Evolutionary conservation across 306 rosid genomes (phyloP), one percentile per base, ranked within the genome.

Genomic region (Quillaja saponaria): DNA sequence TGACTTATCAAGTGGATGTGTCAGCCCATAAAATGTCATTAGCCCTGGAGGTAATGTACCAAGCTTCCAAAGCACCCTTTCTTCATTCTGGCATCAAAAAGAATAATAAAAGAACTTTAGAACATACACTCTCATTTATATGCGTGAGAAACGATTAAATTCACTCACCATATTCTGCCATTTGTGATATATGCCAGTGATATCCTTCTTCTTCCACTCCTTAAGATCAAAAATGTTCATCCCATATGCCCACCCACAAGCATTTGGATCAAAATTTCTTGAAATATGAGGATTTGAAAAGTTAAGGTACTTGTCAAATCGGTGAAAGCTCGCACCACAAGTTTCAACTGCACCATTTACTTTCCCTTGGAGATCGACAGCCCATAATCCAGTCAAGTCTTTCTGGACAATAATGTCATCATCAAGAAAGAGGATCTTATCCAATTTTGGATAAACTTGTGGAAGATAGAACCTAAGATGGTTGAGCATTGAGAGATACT

Each of bases 281-380:
- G 99, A 91, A 65, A 94, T 94, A 56, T 81, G 90, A 5, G 87
- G 88, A 77, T 81, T 87, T 19, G 97, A 79, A 44, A 94, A 94
- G 79, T 94, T 94, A 13, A 94, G 90, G 74, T 94, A 94, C 76
- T 87, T 94, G 85, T 94, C 91, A 55, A 94, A 89, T 44, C 97
- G 84, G 74, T 89, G 95, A 81, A 92, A 94, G 69, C 97, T 94
- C 63, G 72, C 78, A 53, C 95, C 89, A 73, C 99, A 94, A 31
- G 96, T 94, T 85, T 89, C 97, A 35, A 94, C 99, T 1, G 97
- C 99, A 60, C 97, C 99, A 35, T 89, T 94, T 64, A 94, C 99
- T 77, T 94, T 94, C 66, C 95, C 95, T 46, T 64, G 72, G 58
- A 89, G 97, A 76, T 89, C 64, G 54, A 92, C 85, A 12, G 53